A percentile compares a stretch with the other conserved stretches of the same genome.
Conservation (phyloP, 257 asterid genomes). For the Eustoma russellianum region DNA sequence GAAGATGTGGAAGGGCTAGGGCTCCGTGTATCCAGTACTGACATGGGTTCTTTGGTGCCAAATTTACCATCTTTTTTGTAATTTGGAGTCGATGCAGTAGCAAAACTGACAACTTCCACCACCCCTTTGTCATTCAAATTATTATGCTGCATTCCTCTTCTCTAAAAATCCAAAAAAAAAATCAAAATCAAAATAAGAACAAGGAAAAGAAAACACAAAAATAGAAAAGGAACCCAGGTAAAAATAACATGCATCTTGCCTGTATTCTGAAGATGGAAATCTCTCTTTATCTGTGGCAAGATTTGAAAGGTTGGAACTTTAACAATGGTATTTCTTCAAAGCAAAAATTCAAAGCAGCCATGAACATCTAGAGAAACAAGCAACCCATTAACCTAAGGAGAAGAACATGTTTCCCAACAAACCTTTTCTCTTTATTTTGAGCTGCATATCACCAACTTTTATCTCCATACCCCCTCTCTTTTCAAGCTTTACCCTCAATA, state of each 20-base stretch:
- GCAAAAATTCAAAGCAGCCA: conserved; percentile 11
- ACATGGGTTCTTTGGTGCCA: conserved; percentile 34
- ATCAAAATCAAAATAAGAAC: conserved; percentile 1
- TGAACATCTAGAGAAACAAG: conserved; percentile 14
- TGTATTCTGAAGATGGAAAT: conserved; percentile 9
- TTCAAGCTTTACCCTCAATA: not conserved
- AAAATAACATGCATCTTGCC: conserved; percentile 1
- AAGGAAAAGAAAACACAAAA: not conserved
- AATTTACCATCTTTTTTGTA: conserved; percentile 28
- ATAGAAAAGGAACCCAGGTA: not conserved
- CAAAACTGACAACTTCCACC: conserved; percentile 18
- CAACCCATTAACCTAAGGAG: conserved; percentile 18
- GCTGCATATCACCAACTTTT: conserved; percentile 15
- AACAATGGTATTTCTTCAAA: not conserved
- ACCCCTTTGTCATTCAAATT: conserved; percentile 27
- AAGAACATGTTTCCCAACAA: conserved; percentile 12
- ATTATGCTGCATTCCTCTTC: conserved; percentile 36
- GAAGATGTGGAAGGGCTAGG: conserved; percentile 55
- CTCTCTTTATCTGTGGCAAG: conserved; percentile 5
- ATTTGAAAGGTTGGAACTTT: conserved; percentile 9
- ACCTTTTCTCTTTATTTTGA: conserved; percentile 16
- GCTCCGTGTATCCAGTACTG: conserved; percentile 46
- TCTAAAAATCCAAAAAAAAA: conserved; percentile 15
- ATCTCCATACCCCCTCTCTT: conserved; percentile 13
- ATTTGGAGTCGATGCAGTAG: conserved; percentile 17